Base-by-base conservation (phyloP, 1,139 yeast genomes). In the Diutina catenulata region DNA sequence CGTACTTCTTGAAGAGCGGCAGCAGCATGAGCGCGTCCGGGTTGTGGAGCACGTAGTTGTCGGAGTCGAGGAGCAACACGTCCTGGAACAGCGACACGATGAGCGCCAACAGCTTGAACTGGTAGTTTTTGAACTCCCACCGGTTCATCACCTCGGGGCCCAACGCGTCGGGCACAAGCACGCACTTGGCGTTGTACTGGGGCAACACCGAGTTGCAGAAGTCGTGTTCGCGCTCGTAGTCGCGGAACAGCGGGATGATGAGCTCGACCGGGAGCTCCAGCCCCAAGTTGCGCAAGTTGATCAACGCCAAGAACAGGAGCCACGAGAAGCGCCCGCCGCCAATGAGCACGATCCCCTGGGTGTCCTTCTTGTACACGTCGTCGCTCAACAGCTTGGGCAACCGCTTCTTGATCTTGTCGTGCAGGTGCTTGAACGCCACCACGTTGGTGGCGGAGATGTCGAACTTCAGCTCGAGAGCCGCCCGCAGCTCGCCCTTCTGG, bases 281-380 rank as follows among this genome's bases (percentile, higher is more conserved):
- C 3, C 80, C 80, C 5, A 64, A 49, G 38, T 64, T 61, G 49
- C 84, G 61, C 39, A 76, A 53, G 28, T 73, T 62, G 49, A 70
- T 68, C 37, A 77, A 65, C n/a, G 77, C 69, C 6, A 72, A 52
- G 20, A 74, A 53, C 5, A 75, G 70, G 38, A 76, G 60, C 53
- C 77, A 74, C 44, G 76, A 64, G 51, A 67, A 75, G 42, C 63
- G 62, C 26, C 73, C 80, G 43, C 82, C 83, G 25, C 80, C 83
- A 39, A 77, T 68, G 47, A 73, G 71, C 4, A 76, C 79, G 36
- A 74, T 72, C 29, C 84, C 82, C 42, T 65, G 62, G 11, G 47
- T 48, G 31, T 52, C 52, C 29, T 26, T 43, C 16, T 49, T 42
- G 28, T 48, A 39, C 18, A 60, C 43, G 5, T 49, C 51, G 13